Evolutionary conservation across 805 yeast species (phyloP).

Genomic region (Alloascoidea hylecoeti): DNA sequence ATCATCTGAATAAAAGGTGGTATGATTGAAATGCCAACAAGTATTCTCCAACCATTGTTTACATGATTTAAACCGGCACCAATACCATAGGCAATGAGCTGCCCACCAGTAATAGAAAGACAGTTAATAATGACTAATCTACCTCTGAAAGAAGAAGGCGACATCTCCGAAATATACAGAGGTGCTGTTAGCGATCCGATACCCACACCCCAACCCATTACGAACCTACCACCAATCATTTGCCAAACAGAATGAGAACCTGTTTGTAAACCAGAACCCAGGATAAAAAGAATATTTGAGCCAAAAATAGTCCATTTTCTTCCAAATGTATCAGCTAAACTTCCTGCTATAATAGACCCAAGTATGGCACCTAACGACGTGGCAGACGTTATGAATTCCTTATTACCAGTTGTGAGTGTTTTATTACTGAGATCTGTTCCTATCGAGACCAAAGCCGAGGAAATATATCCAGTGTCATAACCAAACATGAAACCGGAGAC

Average conservation of each 20-base stretch:
- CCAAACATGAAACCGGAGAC: conserved; percentile 96
- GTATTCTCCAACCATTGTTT: conserved; percentile 81
- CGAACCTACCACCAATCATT: conserved; percentile 82
- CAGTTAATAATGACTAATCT: conserved; percentile 81
- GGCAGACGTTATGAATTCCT: conserved; percentile 86
- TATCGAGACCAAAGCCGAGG: conserved; percentile 81
- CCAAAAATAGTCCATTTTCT: conserved; percentile 74
- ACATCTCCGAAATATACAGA: conserved; percentile 78
- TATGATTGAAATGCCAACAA: conserved; percentile 81
- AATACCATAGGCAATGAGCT: conserved; percentile 83
- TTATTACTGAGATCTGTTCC: conserved; percentile 58
- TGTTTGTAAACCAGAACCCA: conserved; percentile 79
- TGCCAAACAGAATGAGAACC: conserved; percentile 74
- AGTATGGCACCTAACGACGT: conserved; percentile 88
- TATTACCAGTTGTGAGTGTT: conserved; percentile 56
- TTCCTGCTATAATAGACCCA: conserved; percentile 68
- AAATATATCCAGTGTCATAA: conserved; percentile 93
- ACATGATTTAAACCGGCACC: conserved; percentile 64
- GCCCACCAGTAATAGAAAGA: conserved; percentile 89
- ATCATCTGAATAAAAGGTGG: conserved; percentile 73
- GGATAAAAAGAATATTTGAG: conserved; percentile 67
- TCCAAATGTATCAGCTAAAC: conserved; percentile 71
- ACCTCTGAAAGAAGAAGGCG: conserved; percentile 87
- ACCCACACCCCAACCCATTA: conserved; percentile 96
- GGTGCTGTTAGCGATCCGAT: conserved; percentile 93